Conservation (phyloP, 202 grass and related monocot genomes). For the Hordeum pubiflorum region DNA sequence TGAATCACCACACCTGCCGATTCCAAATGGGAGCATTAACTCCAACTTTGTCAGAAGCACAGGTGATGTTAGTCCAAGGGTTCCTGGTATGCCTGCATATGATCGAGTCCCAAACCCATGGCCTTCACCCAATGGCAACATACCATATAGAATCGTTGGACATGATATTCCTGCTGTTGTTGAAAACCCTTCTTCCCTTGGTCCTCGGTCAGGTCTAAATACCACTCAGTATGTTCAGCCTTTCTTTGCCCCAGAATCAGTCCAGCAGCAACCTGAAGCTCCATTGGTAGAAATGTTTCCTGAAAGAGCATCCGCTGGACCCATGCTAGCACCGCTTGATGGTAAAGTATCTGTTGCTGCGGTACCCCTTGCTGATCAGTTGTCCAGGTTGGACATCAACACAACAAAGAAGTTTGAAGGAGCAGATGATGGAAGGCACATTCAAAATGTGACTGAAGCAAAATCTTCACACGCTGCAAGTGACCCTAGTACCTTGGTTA, state of each 20-base stretch:
- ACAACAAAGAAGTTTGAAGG: conserved; percentile 22
- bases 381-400: conserved; percentile 24
- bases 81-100: conserved; percentile 41
- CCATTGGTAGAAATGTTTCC: conserved; percentile 30
- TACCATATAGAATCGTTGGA: conserved; percentile 43
- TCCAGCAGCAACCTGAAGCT: conserved; percentile 33
- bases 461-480: conserved; percentile 6
- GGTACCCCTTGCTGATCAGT: conserved; percentile 23
- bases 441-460: conserved; percentile 26
- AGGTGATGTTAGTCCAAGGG: conserved; percentile 61
- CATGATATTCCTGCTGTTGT: conserved; percentile 46
- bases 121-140: conserved; percentile 34
- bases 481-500: conserved; percentile 28
- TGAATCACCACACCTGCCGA: conserved; percentile 41
- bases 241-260: conserved; percentile 38
- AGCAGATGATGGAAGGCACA: conserved; percentile 21
- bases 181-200: conserved; percentile 38
- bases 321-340: conserved; percentile 21
- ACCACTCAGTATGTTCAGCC: conserved; percentile 31
- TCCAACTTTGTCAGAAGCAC: conserved; percentile 47
- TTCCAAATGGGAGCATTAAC: conserved; percentile 57
- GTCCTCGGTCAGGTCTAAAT: conserved; percentile 46
- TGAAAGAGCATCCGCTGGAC: conserved; percentile 30
- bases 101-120: conserved; percentile 46
- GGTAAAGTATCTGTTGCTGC: conserved; percentile 31